Evolutionary conservation across 495 filamentous ascomycete species (phyloP).

Genomic region (Tuber aestivum): DNA sequence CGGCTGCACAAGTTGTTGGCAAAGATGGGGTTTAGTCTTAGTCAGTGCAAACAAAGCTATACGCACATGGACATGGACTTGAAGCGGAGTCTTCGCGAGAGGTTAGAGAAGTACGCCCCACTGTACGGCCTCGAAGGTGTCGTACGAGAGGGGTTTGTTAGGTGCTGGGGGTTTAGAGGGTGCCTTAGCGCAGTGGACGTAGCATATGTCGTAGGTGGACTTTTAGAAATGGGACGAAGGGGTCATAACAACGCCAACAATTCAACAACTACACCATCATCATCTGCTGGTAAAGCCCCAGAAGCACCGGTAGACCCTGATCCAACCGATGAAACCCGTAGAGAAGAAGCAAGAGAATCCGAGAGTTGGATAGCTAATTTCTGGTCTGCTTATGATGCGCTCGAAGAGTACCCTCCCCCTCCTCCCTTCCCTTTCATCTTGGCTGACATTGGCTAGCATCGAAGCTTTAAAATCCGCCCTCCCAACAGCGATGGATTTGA

Average conservation of each 20-base stretch:
- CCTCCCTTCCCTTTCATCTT: background rate
- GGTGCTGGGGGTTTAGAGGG: slow-evolving; percentile 96
- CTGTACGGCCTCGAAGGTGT: slow-evolving; percentile 88
- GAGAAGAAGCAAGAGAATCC: slow-evolving; percentile 46
- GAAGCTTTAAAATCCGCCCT: slow-evolving; percentile 70
- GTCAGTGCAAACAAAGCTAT: slow-evolving; percentile 90
- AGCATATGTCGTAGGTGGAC: slow-evolving; percentile 78
- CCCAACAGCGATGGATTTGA: slow-evolving; percentile 77
- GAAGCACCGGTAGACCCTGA: slow-evolving; percentile 44
- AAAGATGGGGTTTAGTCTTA: slow-evolving; percentile 94
- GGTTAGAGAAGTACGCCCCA: slow-evolving; percentile 80
- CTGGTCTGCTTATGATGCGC: slow-evolving; percentile 89
- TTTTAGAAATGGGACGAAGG: slow-evolving; percentile 78
- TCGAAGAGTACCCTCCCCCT: slow-evolving; percentile 53
- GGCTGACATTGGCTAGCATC: slow-evolving; percentile 50
- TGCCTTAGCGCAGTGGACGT: slow-evolving; percentile 88
- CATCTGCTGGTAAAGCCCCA: slow-evolving; percentile 41
- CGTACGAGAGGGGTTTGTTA: slow-evolving; percentile 94
- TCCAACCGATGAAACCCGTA: slow-evolving; percentile 47
- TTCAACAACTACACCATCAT: slow-evolving; percentile 31
- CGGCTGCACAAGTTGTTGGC: slow-evolving; percentile 91
- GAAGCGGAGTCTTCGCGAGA: slow-evolving; percentile 78
- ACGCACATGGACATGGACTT: slow-evolving; percentile 98
- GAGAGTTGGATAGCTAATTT: slow-evolving; percentile 73
- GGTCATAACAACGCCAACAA: slow-evolving; percentile 29